These are phyloP conservation scores for Datura wrightii DNA, from an alignment of 257 asterid species.

Conservation along the genomic window DNA sequence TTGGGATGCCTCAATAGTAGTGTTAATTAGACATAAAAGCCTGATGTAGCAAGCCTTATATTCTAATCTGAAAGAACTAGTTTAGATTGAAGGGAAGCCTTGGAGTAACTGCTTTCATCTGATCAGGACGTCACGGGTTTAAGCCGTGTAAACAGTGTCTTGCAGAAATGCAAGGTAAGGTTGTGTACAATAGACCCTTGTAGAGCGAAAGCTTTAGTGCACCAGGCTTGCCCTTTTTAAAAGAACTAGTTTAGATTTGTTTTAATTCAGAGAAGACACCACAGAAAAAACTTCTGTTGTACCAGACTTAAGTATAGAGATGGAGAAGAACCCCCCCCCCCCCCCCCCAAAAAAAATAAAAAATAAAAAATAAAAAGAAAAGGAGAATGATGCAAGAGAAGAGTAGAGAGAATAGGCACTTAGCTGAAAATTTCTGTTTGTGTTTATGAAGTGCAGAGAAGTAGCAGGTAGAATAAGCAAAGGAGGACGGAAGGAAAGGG, in stretches of 20 bases:
- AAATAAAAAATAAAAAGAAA: neutral
- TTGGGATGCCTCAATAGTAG: neutral
- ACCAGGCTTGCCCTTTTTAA: neutral
- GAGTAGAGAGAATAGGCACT: neutral
- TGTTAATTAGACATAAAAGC: neutral
- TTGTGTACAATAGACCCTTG: no score
- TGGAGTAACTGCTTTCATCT: no score
- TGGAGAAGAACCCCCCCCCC: neutral
- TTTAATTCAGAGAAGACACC: neutral
- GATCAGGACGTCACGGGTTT: no score
- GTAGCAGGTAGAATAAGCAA: slow-evolving; percentile 10
- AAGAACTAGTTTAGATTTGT: neutral
- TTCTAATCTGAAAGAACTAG: neutral
- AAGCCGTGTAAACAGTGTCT: no score
- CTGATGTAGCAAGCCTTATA: neutral
- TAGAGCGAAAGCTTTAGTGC: no score
- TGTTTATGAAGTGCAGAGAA: neutral
- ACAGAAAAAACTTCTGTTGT: neutral
- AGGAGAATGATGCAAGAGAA: slow-evolving; percentile 6
- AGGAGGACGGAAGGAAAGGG: neutral
- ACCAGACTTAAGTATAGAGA: neutral
- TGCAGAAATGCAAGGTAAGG: no score
- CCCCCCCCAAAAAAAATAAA: no score
- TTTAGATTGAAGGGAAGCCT: neutral
- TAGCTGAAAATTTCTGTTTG: neutral